These are phyloP conservation scores for Zoysia pacifica DNA, from an alignment of 176 grass and related monocot genomes.

Conservation along the genomic window DNA sequence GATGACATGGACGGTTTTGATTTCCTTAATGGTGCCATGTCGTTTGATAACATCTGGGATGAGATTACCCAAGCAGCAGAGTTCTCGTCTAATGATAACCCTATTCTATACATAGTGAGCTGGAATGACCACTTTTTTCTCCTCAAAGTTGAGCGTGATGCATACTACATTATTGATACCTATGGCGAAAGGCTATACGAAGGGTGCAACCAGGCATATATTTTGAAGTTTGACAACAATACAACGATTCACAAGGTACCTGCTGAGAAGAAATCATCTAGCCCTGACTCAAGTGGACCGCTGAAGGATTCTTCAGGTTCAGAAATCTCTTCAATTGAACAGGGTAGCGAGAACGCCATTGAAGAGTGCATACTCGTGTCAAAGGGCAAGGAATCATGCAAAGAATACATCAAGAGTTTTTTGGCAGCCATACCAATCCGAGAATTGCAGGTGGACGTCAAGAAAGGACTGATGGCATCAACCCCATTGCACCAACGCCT, in stretches of 20 bases:
- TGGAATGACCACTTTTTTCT: slow-evolving; percentile 99
- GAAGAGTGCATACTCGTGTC: slow-evolving; percentile 44
- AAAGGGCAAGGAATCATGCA: slow-evolving; percentile 66
- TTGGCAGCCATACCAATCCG: slow-evolving; percentile 78
- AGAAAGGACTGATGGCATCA: slow-evolving; percentile 51
- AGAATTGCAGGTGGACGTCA: slow-evolving; percentile 71
- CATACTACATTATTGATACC: slow-evolving; percentile 87
- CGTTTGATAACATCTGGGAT: slow-evolving; percentile 84
- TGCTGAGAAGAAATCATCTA: slow-evolving; percentile 37
- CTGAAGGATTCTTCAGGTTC: slow-evolving; percentile 47
- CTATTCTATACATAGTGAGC: slow-evolving; percentile 70
- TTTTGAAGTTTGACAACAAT: slow-evolving; percentile 64
- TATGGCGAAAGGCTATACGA: slow-evolving; percentile 84
- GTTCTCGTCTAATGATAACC: slow-evolving; percentile 42
- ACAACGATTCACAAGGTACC: slow-evolving; percentile 42
- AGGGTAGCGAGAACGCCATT: slow-evolving; percentile 28
- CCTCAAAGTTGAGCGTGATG: slow-evolving; percentile 74
- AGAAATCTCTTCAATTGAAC: slow-evolving; percentile 26
- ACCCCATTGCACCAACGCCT: slow-evolving; percentile 61
- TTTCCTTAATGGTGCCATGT: slow-evolving; percentile 58
- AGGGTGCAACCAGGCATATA: slow-evolving; percentile 87
- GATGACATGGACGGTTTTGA: slow-evolving; percentile 53
- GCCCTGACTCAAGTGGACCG: slow-evolving; percentile 48
- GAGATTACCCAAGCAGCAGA: slow-evolving; percentile 50
- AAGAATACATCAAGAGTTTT: slow-evolving; percentile 89